These are phyloP conservation scores for Cytospora leucostoma DNA, from an alignment of 2,329 filamentous ascomycete species.

Conservation along the genomic window DNA sequence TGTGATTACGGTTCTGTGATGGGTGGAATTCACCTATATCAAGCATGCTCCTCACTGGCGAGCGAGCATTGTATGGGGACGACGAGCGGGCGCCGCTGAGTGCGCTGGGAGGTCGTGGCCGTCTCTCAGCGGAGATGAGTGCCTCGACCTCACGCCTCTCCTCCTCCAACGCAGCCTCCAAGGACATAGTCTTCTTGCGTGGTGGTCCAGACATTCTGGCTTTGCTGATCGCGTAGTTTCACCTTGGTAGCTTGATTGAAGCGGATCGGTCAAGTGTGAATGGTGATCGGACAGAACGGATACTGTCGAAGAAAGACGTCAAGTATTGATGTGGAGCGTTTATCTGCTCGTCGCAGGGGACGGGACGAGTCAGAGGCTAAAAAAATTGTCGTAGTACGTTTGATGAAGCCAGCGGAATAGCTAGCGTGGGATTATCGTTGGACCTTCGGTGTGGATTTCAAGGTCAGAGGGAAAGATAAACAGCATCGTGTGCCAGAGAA, in stretches of 20 bases:
- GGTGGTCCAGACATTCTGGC: slow-evolving; percentile 24
- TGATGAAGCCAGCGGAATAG: slow-evolving; percentile 7
- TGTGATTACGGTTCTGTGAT: not conserved
- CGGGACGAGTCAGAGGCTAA: not conserved
- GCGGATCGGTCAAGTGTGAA: slow-evolving; percentile 1
- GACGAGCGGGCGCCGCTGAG: slow-evolving; percentile 45
- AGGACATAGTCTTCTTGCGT: slow-evolving; percentile 62
- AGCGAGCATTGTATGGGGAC: slow-evolving; percentile 61
- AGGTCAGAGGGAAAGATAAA: slow-evolving; percentile 29
- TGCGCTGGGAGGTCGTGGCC: slow-evolving; percentile 37
- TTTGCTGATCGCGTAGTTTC: not conserved
- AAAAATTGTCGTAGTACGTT: slow-evolving; percentile 3
- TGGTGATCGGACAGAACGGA: not conserved
- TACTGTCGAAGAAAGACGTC: not conserved
- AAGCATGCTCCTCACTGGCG: slow-evolving; percentile 70
- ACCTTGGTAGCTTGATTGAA: not conserved
- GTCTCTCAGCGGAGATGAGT: slow-evolving; percentile 58
- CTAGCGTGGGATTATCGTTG: slow-evolving; percentile 35
- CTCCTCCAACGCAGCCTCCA: slow-evolving; percentile 76
- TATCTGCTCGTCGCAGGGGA: slow-evolving; percentile 3
- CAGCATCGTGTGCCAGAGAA: slow-evolving; percentile 33
- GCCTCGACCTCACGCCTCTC: slow-evolving; percentile 74
- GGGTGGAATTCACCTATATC: slow-evolving; percentile 55
- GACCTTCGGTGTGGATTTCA: slow-evolving; percentile 30
- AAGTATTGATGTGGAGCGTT: not conserved